phyloP scores from a whole-genome alignment of 2,329 filamentous ascomycete genomes.

The Didymella sp. region DNA sequence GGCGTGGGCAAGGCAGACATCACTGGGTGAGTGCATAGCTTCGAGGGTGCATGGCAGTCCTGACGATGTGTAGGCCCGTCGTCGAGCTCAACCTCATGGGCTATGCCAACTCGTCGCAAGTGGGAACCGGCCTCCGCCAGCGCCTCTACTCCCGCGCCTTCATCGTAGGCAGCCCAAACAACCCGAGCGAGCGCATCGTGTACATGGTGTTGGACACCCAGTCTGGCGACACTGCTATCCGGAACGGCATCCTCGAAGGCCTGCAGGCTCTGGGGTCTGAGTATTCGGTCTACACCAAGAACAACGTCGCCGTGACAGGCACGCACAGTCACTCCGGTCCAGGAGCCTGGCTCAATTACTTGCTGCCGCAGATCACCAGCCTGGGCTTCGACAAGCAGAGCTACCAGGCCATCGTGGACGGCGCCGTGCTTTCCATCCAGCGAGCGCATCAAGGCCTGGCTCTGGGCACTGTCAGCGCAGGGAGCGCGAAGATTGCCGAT shows the following conservation, averaged over 20 bases:
- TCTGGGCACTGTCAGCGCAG: slow-evolving; percentile 74
- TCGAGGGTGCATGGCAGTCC: not conserved
- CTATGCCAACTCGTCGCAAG: slow-evolving; percentile 84
- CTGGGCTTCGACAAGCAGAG: slow-evolving; percentile 86
- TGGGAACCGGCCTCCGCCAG: slow-evolving; percentile 84
- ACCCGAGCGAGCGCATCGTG: slow-evolving; percentile 75
- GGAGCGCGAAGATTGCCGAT: slow-evolving; percentile 71
- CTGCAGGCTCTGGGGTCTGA: slow-evolving; percentile 72
- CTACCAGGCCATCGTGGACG: slow-evolving; percentile 87
- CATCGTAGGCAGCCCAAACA: slow-evolving; percentile 74
- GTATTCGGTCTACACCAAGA: slow-evolving; percentile 76
- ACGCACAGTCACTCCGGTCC: slow-evolving; percentile 94
- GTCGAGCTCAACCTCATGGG: slow-evolving; percentile 92
- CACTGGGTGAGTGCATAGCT: slow-evolving; percentile 63
- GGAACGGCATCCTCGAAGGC: slow-evolving; percentile 83
- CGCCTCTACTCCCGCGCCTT: slow-evolving; percentile 89
- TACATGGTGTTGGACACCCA: slow-evolving; percentile 89
- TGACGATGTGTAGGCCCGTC: slow-evolving; percentile 66
- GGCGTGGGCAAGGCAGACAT: slow-evolving; percentile 76
- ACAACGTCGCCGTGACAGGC: slow-evolving; percentile 87
- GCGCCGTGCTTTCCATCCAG: slow-evolving; percentile 80
- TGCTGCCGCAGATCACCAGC: slow-evolving; percentile 88
- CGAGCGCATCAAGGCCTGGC: slow-evolving; percentile 76
- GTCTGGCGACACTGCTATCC: slow-evolving; percentile 86
- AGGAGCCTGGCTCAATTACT: slow-evolving; percentile 92